phyloP scores from a whole-genome alignment of 1,284 basidiomycete species.

The Testicularia cyperi region DNA sequence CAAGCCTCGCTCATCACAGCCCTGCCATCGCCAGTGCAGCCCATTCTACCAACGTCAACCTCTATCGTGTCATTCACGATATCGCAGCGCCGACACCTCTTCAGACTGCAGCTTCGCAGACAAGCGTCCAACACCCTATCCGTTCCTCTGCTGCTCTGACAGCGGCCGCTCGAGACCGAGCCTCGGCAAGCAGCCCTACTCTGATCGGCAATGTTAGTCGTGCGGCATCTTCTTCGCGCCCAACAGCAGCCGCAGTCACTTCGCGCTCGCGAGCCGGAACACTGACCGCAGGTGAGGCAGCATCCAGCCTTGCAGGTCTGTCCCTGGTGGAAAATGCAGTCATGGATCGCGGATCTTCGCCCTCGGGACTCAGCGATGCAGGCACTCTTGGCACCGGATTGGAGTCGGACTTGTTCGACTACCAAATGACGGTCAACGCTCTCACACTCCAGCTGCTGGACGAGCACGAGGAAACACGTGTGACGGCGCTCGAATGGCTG shows the following conservation, averaged over 20 bases:
- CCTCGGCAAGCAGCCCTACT: conserved; percentile 14
- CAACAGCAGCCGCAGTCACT: not conserved
- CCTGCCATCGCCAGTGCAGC: conserved; percentile 86
- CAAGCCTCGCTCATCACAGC: conserved; percentile 88
- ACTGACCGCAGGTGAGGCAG: conserved; percentile 7
- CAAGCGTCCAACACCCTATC: no score
- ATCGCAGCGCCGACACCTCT: conserved; percentile 58
- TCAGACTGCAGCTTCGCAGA: not conserved
- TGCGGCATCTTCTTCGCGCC: conserved; percentile 11
- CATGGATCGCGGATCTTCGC: conserved; percentile 9
- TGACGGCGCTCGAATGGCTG: conserved; percentile 94
- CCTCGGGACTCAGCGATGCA: not conserved
- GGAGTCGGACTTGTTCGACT: conserved; percentile 80
- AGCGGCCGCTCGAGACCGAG: conserved; percentile 14
- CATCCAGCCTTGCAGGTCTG: conserved; percentile 7
- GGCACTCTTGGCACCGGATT: no score
- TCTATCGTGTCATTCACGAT: conserved; percentile 80
- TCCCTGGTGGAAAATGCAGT: conserved; percentile 5
- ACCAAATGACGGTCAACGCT: conserved; percentile 85
- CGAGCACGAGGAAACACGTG: conserved; percentile 92
- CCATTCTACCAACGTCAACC: conserved; percentile 78
- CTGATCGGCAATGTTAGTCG: conserved; percentile 5
- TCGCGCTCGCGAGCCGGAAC: conserved; percentile 16
- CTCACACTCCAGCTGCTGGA: conserved; percentile 91
- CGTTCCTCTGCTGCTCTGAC: no score